Base-by-base conservation (phyloP, 768 basidiomycete species). In the Kwoniella sp. region DNA sequence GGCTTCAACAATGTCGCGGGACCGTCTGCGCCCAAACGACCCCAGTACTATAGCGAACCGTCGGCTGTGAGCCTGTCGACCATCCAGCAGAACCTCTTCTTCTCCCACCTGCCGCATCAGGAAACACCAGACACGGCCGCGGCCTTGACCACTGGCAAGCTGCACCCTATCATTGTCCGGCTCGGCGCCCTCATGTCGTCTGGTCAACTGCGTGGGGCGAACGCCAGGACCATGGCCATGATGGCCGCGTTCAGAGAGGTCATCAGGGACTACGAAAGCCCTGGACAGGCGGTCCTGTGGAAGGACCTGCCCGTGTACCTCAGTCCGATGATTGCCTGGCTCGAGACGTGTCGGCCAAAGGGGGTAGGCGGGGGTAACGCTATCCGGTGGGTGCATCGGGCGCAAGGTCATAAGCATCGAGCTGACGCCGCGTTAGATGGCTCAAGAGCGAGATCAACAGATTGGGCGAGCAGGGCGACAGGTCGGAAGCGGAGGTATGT, bases 371-470 rank as follows among this genome's bases (percentile, higher is more conserved):
- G 72, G 17, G 72, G 72, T 15, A 73, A 73, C 58, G 72, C 70
- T 20, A 73, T 73, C 45, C 50, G 72, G 63, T 71, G 55, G 49
- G 60, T 44, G 28, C 5, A 36, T 25, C 22, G n/a, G 31, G 25
- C 17, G 3, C 10, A 14, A 12, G n/a, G 19, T 5, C 37, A 20
- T 4, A 8, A 32, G 4, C 19, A 15, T 6, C 14, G 5, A 6
- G 5, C 34, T 36, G 34, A 7, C 5, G 14, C 5, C 34, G 5
- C 17, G 19, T 90, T 62, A 82, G 91, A 53, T 87, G 92, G 73
- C 79, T 99, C 63, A 99, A 99, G 77, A 78, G 93, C 50, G 90
- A 98, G 67, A 95, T 99, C 67, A 91, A 89, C 66, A 82, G 81
- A 33, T 83, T 90, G 34, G 88, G 91, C 63, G 93, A 99, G 77